phyloP scores from a whole-genome alignment of 176 grass and related monocot species.

The Coix lacrymajobi region DNA sequence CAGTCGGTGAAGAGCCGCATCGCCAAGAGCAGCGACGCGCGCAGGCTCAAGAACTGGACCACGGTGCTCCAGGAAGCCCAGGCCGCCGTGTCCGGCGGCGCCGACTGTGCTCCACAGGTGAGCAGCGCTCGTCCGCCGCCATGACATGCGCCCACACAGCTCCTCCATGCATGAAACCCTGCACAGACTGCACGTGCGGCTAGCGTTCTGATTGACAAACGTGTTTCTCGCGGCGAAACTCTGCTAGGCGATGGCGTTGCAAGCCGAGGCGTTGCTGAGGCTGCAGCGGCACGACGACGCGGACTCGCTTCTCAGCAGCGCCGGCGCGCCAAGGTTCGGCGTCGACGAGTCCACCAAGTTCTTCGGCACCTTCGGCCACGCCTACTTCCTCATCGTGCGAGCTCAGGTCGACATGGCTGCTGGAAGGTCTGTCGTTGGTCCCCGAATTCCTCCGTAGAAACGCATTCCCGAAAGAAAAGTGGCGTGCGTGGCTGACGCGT shows the following conservation, averaged over 20 bases:
- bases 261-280: conserved; percentile 79
- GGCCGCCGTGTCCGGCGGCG: conserved; percentile 66
- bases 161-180: not conserved
- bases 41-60: conserved; percentile 71
- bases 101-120: conserved; percentile 85
- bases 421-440: conserved; percentile 53
- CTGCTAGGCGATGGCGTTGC: conserved; percentile 62
- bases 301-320: conserved; percentile 37
- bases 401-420: conserved; percentile 82
- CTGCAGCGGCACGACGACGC: conserved; percentile 79
- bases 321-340: conserved; percentile 46
- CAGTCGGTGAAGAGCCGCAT: conserved; percentile 59
- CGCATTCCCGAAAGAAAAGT: not conserved
- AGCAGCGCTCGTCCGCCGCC: not conserved
- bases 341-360: conserved; percentile 63
- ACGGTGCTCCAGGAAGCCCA: conserved; percentile 70
- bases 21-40: conserved; percentile 62
- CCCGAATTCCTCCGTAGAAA: not conserved
- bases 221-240: not conserved
- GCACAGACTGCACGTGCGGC: not conserved
- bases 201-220: not conserved
- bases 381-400: conserved; percentile 65
- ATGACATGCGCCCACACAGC: not conserved
- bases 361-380: conserved; percentile 60
- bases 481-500: not conserved